These are phyloP conservation scores for Mrakiaceae sp. DNA, from an alignment of 1,284 basidiomycete genomes.

Conservation along the genomic window DNA sequence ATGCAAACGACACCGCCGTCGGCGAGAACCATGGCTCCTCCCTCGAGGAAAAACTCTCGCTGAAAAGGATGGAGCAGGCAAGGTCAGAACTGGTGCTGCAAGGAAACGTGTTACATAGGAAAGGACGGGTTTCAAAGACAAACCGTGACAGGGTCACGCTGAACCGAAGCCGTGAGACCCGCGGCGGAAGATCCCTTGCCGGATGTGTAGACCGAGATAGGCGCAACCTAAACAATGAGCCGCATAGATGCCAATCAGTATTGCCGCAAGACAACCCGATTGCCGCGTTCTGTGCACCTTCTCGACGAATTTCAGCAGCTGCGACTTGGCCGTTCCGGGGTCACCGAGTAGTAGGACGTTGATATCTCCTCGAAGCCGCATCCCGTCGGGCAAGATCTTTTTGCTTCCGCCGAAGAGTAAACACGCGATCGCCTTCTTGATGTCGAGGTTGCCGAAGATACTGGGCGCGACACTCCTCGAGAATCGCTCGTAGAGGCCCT, in stretches of 20 bases:
- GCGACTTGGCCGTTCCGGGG: conserved; percentile 96
- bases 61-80: conserved; percentile 28
- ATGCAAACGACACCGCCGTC: conserved; percentile 99
- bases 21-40: conserved; percentile 97
- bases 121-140: conserved; percentile 26
- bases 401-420: conserved; percentile 96
- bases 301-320: conserved; percentile 95
- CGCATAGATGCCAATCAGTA: no score
- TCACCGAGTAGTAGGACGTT: conserved; percentile 94
- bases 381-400: conserved; percentile 93
- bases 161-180: conserved; percentile 94
- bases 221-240: conserved; percentile 55
- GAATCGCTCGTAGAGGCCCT: conserved; percentile 88
- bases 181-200: conserved; percentile 97
- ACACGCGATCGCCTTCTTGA: conserved; percentile 95
- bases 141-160: conserved; percentile 82
- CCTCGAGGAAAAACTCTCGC: conserved; percentile 98
- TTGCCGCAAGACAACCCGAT: no score
- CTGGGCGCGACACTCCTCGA: conserved; percentile 89
- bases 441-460: conserved; percentile 93
- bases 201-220: conserved; percentile 95
- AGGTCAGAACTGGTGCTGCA: neutral
- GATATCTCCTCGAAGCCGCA: conserved; percentile 94
- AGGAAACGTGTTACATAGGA: neutral
- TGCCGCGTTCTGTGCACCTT: conserved; percentile 47